phyloP scores from a whole-genome alignment of 1,284 basidiomycete species.

The Testicularia cyperi region DNA sequence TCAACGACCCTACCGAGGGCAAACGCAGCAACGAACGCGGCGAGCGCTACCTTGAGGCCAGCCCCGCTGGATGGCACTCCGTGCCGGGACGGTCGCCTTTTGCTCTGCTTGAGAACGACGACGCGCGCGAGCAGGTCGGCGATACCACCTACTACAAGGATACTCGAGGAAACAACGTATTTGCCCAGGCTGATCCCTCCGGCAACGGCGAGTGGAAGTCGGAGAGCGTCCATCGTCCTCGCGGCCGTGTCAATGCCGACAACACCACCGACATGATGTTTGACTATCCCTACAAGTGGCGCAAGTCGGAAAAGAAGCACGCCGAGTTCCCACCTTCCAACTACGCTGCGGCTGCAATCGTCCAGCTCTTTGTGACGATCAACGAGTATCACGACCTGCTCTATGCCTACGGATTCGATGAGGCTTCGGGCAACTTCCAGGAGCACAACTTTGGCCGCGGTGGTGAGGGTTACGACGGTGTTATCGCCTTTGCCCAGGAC shows the following conservation, averaged over 20 bases:
- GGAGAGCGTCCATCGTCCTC: slow-evolving; percentile 27
- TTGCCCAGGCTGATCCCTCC: slow-evolving; percentile 40
- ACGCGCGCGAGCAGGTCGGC: slow-evolving; percentile 9
- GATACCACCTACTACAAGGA: slow-evolving; percentile 37
- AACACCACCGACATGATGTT: slow-evolving; percentile 43
- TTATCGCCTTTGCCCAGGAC: slow-evolving; percentile 92
- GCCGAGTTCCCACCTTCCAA: slow-evolving; percentile 30
- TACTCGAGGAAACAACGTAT: slow-evolving; percentile 52
- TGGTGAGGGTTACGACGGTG: slow-evolving; percentile 80
- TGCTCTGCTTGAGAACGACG: slow-evolving; percentile 12
- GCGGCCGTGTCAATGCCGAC: slow-evolving; percentile 26
- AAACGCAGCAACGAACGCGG: slow-evolving; percentile 40
- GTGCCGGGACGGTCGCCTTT: slow-evolving; percentile 37
- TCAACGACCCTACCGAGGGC: slow-evolving; percentile 51
- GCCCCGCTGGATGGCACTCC: slow-evolving; percentile 48
- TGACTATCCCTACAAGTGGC: slow-evolving; percentile 51
- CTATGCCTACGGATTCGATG: slow-evolving; percentile 75
- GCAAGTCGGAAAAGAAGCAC: slow-evolving; percentile 46
- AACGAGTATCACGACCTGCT: slow-evolving; percentile 51
- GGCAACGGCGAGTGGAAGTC: slow-evolving; percentile 41
- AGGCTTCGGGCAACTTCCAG: slow-evolving; percentile 92
- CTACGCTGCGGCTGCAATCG: slow-evolving; percentile 38
- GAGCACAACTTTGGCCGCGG: slow-evolving; percentile 91
- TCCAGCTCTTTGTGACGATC: slow-evolving; percentile 49
- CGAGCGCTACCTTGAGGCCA: slow-evolving; percentile 28